These are phyloP conservation scores for Rhodomyrtus psidioides DNA, from an alignment of 441 rosid genomes.

Conservation along the genomic window DNA sequence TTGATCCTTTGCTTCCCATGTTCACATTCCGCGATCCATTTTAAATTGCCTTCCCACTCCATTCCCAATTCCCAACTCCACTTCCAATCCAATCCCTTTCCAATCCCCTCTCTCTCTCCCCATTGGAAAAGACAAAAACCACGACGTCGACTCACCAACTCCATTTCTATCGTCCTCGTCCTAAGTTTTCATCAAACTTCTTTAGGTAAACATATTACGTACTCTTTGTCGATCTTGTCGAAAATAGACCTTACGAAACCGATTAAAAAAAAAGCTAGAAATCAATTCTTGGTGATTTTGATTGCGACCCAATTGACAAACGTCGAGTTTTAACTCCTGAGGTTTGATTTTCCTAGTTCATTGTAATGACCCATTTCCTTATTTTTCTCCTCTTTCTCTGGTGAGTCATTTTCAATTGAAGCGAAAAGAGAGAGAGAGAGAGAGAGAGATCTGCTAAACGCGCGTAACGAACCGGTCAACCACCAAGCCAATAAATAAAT, in stretches of 20 bases:
- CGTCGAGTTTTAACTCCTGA: not conserved
- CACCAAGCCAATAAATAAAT: not conserved
- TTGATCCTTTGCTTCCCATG: not conserved
- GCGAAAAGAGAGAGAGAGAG: not conserved
- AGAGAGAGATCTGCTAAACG: not conserved
- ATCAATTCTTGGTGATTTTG: not conserved
- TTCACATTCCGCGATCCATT: not conserved
- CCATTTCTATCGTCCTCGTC: not conserved
- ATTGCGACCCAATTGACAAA: not conserved
- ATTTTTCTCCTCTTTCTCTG: not conserved
- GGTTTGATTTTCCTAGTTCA: not conserved
- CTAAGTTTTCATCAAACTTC: not conserved
- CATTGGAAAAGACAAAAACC: not conserved
- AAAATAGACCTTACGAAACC: not conserved
- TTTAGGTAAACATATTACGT: fast-evolving
- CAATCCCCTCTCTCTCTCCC: not conserved
- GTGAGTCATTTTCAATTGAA: not conserved
- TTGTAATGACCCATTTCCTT: not conserved
- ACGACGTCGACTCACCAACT: not conserved
- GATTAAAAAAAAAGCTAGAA: not conserved
- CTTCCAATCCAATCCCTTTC: conserved; percentile 13
- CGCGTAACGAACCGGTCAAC: not conserved
- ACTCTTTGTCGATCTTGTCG: fast-evolving
- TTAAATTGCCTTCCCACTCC: not conserved
- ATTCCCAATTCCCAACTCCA: conserved; percentile 3